Base-by-base conservation (phyloP, 805 yeast species). In the Candida oleophila region DNA sequence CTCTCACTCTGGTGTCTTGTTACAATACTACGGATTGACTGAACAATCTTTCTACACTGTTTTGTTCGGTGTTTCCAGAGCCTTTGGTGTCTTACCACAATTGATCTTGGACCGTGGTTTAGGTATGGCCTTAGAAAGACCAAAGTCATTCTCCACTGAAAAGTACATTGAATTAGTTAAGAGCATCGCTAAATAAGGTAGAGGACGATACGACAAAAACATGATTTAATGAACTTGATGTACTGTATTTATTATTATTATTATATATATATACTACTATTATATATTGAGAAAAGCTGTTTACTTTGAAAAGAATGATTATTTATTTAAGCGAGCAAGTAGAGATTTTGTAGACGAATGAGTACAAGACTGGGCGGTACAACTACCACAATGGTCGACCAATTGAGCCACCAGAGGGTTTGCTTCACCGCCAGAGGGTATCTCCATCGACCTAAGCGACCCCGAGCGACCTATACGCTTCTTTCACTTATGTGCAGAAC, bases 71-170 rank as follows among this genome's bases (percentile, higher is more conserved):
- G 91, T 87, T 49, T 81, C 91, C 51, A 81, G 94, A 68, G 81
- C 91, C 36, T 74, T 87, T 50, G 94, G 94, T 55, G 89, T 87
- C 42, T 72, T 87, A 61, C 80, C 89, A 36, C 94, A 87, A 71
- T 74, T 87, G 65, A 82, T 87, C 55, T 81, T 87, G 80, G 94
- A 87, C 72, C 76, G 94, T 54, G 80, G 82, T 54, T 68, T 82
- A 46, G 92, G 92, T 44, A 64, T 85, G 66, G 89, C 94, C 46
- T 84, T 87, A 55, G 94, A 87, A 71, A 79, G 94, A 65, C 94
- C 94, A 62, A 85, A 83, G 76, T 73, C 96, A 53, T 88, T 89
- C 89, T 87, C 96, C 51, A 89, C 96, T 55, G 92, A 89, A 74
- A 89, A 89, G 76, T 88, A 86, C 78, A 83, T 82, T 65, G 89